phyloP scores from a whole-genome alignment of 1,284 basidiomycete species.

The Ceratobasidium sp. region DNA sequence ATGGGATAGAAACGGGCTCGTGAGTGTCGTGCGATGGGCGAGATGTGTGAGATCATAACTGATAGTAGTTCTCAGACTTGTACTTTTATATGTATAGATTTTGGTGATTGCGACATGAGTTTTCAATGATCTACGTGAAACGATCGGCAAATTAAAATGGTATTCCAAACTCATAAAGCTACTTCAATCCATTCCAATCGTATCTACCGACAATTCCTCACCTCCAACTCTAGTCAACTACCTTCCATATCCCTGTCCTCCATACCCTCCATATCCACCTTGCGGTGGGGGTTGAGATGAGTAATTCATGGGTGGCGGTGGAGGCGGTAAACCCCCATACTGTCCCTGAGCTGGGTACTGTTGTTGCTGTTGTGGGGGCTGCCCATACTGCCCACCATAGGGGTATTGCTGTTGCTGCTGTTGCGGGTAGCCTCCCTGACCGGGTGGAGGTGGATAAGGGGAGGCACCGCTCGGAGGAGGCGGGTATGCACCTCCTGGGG shows the following conservation, averaged over 20 bases:
- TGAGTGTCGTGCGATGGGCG: not conserved
- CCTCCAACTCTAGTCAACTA: not conserved
- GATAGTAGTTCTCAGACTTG: not conserved
- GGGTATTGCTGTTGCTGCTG: conserved; percentile 36
- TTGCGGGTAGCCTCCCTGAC: not conserved
- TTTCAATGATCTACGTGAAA: no score
- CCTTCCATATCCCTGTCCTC: conserved; percentile 26
- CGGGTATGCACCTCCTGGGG: not conserved
- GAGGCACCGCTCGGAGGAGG: not conserved
- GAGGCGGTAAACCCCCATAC: conserved; percentile 22
- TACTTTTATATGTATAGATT: not conserved
- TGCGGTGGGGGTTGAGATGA: conserved; percentile 21
- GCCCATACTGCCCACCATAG: conserved; percentile 27
- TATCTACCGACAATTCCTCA: not conserved
- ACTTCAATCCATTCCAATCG: not conserved
- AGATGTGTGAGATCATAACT: not conserved
- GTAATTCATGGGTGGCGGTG: conserved; percentile 26
- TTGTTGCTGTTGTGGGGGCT: conserved; percentile 42
- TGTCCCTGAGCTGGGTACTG: conserved; percentile 36
- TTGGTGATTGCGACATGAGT: not conserved
- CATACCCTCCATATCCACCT: conserved; percentile 20
- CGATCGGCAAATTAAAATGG: not conserved
- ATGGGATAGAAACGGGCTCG: not conserved
- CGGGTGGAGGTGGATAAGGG: conserved; percentile 20
- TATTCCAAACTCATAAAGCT: not conserved